Base-by-base conservation (phyloP, 495 filamentous ascomycete genomes). In the Annulohypoxylon bovei region DNA sequence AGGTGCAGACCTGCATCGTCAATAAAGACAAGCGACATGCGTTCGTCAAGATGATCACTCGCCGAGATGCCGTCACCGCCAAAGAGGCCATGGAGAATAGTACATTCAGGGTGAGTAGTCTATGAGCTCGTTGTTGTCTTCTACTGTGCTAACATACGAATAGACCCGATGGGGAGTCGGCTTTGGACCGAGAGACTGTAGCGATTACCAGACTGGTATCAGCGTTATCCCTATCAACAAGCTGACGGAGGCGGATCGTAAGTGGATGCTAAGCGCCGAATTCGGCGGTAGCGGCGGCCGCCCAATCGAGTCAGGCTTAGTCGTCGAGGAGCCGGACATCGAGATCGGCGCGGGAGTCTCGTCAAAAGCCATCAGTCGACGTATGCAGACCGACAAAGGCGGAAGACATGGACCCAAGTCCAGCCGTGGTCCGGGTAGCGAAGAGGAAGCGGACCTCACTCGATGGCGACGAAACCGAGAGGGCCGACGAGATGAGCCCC, bases 261-360 rank as follows among this genome's bases (percentile, higher is more conserved):
- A 97, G 78, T 99, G 96, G 96, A 95, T 98, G 89, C 81, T 97
- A 65, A 97, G 89, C 47, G 95, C 95, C 18, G 93, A 95, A 71
- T 97, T 91, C 69, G 95, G 95, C 66, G 95, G 95, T 37, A 95
- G 92, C 65, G 96, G 95, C 56, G 95, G 94, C 52, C 87, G 87
- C 50, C 80, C 88, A 0, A 92, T 99, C 62, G 91, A 92, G 72
- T 82, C 84, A 23, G 95, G 95, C 18, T 88, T 98, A 79, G 90
- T 94, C 12, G 92, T 98, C 20, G 95, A 99, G 75, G 95, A 99
- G 79, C 95, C 95, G 6, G 95, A 99, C 76, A 99, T 99, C 71
- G 95, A 99, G 78, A 99, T 99, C 65, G 95, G 95, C 44, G 93
- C 94, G 42, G 95, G 95, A 54, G 96, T 98, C 11, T 97, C 94